Evolutionary conservation across 1,139 yeast genomes (phyloP).

Genomic region (Diutina mesorugosa): DNA sequence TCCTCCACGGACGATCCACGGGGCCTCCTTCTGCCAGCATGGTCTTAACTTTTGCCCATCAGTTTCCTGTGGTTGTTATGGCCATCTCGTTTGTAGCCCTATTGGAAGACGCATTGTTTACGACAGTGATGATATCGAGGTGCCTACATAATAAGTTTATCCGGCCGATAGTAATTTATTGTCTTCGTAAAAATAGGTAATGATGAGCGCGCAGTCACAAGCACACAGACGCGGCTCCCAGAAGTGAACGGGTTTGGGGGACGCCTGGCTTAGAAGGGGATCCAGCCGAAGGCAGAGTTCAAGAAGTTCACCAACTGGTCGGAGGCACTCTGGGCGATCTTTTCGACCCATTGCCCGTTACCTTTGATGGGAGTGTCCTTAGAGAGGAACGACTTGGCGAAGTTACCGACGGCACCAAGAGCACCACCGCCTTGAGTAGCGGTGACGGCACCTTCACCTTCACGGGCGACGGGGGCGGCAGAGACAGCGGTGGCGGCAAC

Average conservation of each 20-base stretch:
- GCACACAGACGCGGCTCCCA: background rate
- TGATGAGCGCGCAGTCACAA: background rate
- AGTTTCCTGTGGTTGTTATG: no score
- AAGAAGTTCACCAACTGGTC: background rate
- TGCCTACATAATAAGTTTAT: background rate
- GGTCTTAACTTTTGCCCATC: no score
- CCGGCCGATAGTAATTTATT: background rate
- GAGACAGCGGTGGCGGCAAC: background rate
- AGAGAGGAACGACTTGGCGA: background rate
- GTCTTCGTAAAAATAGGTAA: background rate
- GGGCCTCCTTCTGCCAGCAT: no score
- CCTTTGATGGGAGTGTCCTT: background rate
- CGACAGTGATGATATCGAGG: background rate
- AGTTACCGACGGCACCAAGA: background rate
- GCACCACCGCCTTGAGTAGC: background rate
- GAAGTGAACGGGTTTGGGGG: no score
- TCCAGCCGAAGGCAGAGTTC: background rate
- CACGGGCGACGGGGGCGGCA: constrained; percentile 1
- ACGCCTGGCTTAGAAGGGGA: background rate
- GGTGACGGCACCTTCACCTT: background rate
- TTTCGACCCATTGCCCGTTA: background rate
- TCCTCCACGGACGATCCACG: no score
- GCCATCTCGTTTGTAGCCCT: no score
- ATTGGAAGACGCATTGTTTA: no score
- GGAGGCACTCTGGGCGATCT: background rate